Base-by-base conservation (phyloP, 371 early-diverging fungal species). In the Rhizopus stolonifer region DNA sequence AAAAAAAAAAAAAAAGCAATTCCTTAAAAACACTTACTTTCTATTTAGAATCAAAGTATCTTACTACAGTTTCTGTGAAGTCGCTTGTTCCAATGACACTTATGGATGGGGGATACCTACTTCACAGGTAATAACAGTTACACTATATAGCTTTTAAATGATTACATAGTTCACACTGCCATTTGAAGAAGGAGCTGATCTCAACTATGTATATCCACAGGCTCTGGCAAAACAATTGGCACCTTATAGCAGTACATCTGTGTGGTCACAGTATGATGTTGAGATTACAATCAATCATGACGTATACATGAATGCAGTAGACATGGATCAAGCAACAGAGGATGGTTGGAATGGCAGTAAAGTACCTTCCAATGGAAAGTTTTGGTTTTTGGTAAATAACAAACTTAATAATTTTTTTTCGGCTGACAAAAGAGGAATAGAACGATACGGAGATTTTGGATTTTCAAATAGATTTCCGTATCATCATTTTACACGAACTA, bases 101-200 rank as follows among this genome's bases (percentile, higher is more conserved):
- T 65, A 45, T 61, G 74, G 68, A 1, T 73, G 74, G 74, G 74
- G 70, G 21, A 54, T 59, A 29, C 74, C 74, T 11, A 62, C 74
- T 19, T 73, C 74, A 14, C 70, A 70, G 51, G 72, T 71, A 66
- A 45, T 23, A 1, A 17, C 9, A 15, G n/a, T n/a, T n/a, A n/a
- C n/a, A n/a, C n/a, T n/a, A n/a, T n/a, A n/a, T n/a, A n/a, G n/a
- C n/a, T n/a, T n/a, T n/a, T n/a, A n/a, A n/a, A n/a, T n/a, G n/a
- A n/a, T n/a, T n/a, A n/a, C n/a, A n/a, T 48, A 74, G 67, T 77
- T 73, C 52, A 77, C 69, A 17, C 58, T 77, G 21, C 77, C 77
- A n/a, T 69, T 67, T 56, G 65, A 73, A 47, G 67, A 73, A 31
- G 77, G 74, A 19, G 71, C 65, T n/a, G 77, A 77, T 49, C 47